Percentiles rank a stretch among this genome's conserved stretches.
These are phyloP conservation scores for Dactylellina drechsleri DNA, from an alignment of 2,329 filamentous ascomycete species.

Conservation along the genomic window DNA sequence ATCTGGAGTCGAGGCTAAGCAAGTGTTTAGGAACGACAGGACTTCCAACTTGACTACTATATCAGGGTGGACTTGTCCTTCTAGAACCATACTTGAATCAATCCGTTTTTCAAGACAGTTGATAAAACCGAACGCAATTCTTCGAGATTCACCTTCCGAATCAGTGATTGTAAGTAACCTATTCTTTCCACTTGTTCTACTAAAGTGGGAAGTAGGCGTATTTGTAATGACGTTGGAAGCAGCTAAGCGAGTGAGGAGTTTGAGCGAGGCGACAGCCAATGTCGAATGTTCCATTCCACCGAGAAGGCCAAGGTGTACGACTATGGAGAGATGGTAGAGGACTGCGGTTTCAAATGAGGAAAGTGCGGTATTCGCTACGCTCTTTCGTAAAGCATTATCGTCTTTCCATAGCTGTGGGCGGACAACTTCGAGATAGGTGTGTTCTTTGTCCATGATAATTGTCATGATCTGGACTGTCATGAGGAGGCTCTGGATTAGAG, in stretches of 20 bases:
- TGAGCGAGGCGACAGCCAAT: conserved; percentile 81
- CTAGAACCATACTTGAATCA: conserved; percentile 26
- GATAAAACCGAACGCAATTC: conserved; percentile 71
- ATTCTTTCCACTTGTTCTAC: conserved; percentile 74
- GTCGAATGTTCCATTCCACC: conserved; percentile 84
- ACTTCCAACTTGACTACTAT: conserved; percentile 79
- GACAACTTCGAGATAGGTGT: conserved; percentile 90
- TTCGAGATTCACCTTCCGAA: conserved; percentile 79
- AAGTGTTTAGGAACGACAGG: conserved; percentile 84
- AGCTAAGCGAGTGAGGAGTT: conserved; percentile 84
- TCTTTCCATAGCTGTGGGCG: conserved; percentile 78
- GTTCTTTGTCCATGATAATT: conserved; percentile 83
- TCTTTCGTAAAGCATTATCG: conserved; percentile 68
- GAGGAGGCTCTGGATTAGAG: conserved; percentile 80
- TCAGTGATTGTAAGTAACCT: conserved; percentile 90
- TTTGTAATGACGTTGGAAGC: conserved; percentile 83
- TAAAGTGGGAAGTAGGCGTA: conserved; percentile 68
- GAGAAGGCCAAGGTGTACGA: conserved; percentile 85
- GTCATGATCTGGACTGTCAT: conserved; percentile 85
- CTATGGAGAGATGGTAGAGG: conserved; percentile 78
- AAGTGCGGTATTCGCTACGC: conserved; percentile 78
- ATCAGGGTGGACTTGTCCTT: conserved; percentile 45
- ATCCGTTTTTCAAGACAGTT: conserved; percentile 56
- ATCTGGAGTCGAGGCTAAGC: conserved; percentile 77
- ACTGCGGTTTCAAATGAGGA: conserved; percentile 93